Evolutionary conservation across 495 filamentous ascomycete species (phyloP).

Genomic region (Neurospora hispaniola): DNA sequence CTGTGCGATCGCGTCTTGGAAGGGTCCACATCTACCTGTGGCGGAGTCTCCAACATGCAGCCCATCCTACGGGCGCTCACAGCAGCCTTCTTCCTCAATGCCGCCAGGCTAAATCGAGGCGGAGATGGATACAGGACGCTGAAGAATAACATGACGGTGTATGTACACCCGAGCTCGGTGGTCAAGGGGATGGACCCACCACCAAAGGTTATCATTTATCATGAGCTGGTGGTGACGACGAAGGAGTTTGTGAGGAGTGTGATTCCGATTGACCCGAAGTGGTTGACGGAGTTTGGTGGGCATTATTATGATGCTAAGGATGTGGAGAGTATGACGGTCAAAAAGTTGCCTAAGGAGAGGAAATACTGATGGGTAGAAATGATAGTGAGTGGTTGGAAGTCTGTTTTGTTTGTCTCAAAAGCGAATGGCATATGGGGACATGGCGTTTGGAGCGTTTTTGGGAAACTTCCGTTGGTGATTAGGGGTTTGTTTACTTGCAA

Average conservation of each 20-base stretch:
- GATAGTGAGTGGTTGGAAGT: too few species aligned
- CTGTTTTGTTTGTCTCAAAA: too few species aligned
- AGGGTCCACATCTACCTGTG: slow-evolving; percentile 59
- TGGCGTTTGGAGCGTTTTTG: neutral
- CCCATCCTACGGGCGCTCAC: slow-evolving; percentile 83
- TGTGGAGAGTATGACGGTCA: slow-evolving; percentile 67
- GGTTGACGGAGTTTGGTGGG: slow-evolving; percentile 85
- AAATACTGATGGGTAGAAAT: slow-evolving; percentile 4
- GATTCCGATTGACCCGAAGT: slow-evolving; percentile 75
- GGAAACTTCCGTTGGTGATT: neutral
- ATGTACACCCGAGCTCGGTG: slow-evolving; percentile 77
- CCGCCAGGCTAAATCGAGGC: slow-evolving; percentile 70
- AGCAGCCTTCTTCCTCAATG: slow-evolving; percentile 91
- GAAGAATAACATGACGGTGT: slow-evolving; percentile 83
- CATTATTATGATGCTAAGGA: slow-evolving; percentile 95
- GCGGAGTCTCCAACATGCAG: slow-evolving; percentile 58
- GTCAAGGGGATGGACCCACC: slow-evolving; percentile 70
- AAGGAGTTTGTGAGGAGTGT: slow-evolving; percentile 90
- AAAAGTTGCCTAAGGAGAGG: slow-evolving; percentile 45
- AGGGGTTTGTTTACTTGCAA: neutral
- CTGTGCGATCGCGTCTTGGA: slow-evolving; percentile 84
- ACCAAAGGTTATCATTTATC: slow-evolving; percentile 77
- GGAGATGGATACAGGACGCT: slow-evolving; percentile 92
- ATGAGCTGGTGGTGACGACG: slow-evolving; percentile 83
- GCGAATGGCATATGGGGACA: too few species aligned